Conservation (phyloP, 108 stramenopile genomes). For the Pseudonitzschia multiseries region DNA sequence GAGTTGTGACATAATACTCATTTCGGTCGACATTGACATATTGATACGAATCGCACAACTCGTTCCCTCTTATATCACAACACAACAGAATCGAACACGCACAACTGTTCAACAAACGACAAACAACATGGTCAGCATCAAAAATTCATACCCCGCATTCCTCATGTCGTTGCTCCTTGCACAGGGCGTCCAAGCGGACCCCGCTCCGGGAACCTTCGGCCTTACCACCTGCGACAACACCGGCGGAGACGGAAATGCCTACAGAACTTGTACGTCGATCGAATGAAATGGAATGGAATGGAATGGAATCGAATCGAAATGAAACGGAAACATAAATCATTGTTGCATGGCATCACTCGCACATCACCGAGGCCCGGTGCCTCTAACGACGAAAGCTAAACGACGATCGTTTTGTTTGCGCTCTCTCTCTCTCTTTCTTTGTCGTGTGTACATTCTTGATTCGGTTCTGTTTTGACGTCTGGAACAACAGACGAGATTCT, state of each 20-base stretch:
- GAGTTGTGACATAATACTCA: no score
- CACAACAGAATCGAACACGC: no score
- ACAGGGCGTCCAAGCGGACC: not conserved
- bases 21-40: no score
- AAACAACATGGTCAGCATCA: not conserved
- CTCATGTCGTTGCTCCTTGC: not conserved
- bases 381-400: not conserved
- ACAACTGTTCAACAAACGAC: no score
- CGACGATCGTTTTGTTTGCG: not conserved
- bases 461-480: no score
- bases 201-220: not conserved
- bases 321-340: no score
- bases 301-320: no score
- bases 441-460: no score
- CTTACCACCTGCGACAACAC: not conserved
- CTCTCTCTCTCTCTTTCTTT: not conserved
- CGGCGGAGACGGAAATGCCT: not conserved
- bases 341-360: not conserved
- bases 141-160: not conserved
- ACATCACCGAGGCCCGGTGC: no score
- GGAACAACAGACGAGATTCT: not conserved
- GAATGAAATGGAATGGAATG: not conserved
- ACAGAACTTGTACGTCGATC: not conserved
- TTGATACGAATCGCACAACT: no score
- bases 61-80: no score